A percentile compares a stretch with the other conserved stretches of the same genome.
Conservation (phyloP, 73 alveolate genomes). For the Paramecium sexaurelia region DNA sequence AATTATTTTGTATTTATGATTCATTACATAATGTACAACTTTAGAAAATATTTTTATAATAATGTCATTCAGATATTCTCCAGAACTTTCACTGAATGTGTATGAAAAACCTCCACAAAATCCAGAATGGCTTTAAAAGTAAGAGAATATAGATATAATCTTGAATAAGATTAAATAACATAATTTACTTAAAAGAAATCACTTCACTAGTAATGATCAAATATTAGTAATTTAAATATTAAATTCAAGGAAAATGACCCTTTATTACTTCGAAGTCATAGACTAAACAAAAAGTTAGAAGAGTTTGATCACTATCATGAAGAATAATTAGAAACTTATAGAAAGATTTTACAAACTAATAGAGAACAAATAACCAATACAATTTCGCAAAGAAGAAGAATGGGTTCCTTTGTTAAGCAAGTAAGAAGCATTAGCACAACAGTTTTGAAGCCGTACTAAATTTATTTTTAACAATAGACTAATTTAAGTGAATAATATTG, state of each 20-base stretch:
- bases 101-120: conserved; percentile 6
- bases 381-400: background rate
- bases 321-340: background rate
- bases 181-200: background rate
- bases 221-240: background rate
- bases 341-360: background rate
- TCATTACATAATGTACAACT: background rate
- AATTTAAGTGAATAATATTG: background rate
- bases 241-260: background rate
- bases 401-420: conserved; percentile 3
- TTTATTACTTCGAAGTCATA: background rate
- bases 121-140: conserved; percentile 17
- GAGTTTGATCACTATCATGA: background rate
- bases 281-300: background rate
- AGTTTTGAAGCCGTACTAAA: conserved; percentile 29
- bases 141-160: background rate
- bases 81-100: background rate
- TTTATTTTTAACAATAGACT: background rate
- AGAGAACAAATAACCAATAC: background rate
- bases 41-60: conserved; percentile 10
- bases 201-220: background rate
- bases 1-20: background rate
- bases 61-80: background rate
- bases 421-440: conserved; percentile 24
- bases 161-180: background rate